Evolutionary conservation across 2,329 filamentous ascomycete species (phyloP), one percentile per base, ranked within the genome.

Genomic region (Anisogramma anomala): DNA sequence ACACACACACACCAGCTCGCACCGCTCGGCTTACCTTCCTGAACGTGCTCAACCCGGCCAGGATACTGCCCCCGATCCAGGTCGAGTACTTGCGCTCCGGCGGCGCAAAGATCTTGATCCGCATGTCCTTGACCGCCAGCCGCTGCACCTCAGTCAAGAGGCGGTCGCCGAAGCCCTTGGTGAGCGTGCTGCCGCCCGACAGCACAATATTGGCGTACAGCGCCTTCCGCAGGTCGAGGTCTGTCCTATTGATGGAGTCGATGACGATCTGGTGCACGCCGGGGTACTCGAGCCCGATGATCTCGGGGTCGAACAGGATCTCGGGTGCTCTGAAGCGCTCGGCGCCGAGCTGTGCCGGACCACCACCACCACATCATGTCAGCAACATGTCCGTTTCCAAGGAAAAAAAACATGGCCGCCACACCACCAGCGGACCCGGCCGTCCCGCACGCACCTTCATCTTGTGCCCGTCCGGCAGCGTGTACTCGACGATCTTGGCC

Each of bases 61-160:
- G 69, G 64, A 98, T 98, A 61, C 91, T 95, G 42, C 91, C 91
- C 49, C 91, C 91, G 53, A 96, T 96, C 91, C 91, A 98, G 23
- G 91, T 98, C 48, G 87, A 95, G 68, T 96, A 98, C 65, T 96
- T 94, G 51, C 91, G 76, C 70, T 98, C 91, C 5, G 91, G 89
- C 41, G 91, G 91, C 40, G 91, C 91, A 67, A 94, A 94, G 58
- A 98, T 98, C 72, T 95, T 94, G 68, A 98, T 96, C 56, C 88
- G 79, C 89, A 95, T 98, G 61, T 98, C 91, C 71, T 95, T 95
- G 53, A 96, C 87, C 9, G 91, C 91, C 54, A 96, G 68, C 59
- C 82, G 74, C 66, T 95, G 91, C 51, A 96, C 82, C 66, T 98
- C 91, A 52, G 84, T 79, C 58, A 98, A 70, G 53, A 98, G 67